Evolutionary conservation across 2,329 filamentous ascomycete species (phyloP).

Genomic region (Pseudogymnoascus sp.): DNA sequence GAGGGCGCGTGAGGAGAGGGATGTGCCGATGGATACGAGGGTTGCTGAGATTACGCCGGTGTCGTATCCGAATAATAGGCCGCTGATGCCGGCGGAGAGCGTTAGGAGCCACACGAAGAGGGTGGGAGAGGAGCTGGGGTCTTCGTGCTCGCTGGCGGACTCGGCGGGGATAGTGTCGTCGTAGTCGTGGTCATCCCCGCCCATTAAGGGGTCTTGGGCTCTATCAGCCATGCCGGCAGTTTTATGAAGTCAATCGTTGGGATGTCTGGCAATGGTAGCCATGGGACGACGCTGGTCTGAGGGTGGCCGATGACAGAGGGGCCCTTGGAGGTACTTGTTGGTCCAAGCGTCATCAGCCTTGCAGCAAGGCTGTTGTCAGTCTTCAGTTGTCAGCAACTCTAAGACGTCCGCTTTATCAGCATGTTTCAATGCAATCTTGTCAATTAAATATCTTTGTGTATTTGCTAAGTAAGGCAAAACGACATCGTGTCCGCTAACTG

Average conservation of each 20-base stretch:
- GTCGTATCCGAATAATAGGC: slow-evolving; percentile 62
- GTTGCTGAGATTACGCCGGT: slow-evolving; percentile 64
- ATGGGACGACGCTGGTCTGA: neutral
- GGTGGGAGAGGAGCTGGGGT: slow-evolving; percentile 26
- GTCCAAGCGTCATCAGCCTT: slow-evolving; percentile 6
- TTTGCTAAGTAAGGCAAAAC: neutral
- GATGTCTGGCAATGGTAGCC: neutral
- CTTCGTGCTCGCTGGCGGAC: neutral
- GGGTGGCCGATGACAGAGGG: neutral
- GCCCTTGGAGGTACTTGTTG: neutral
- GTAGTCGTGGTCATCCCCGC: slow-evolving; percentile 13
- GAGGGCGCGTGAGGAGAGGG: slow-evolving; percentile 49
- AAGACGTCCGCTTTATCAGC: neutral
- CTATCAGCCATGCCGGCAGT: slow-evolving; percentile 22
- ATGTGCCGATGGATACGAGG: slow-evolving; percentile 54
- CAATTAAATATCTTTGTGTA: neutral
- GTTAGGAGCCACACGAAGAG: slow-evolving; percentile 55
- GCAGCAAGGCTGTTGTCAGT: slow-evolving; percentile 1
- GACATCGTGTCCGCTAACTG: neutral
- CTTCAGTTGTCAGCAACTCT: neutral
- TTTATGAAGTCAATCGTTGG: neutral
- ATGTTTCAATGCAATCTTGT: neutral
- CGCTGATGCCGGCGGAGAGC: slow-evolving; percentile 58
- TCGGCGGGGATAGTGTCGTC: slow-evolving; percentile 13
- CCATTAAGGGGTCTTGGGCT: slow-evolving; percentile 26